Percentiles rank a stretch among this genome's conserved stretches.
phyloP scores from a whole-genome alignment of 2,329 filamentous ascomycete species.

The Aspergillus pseudoglaucus region DNA sequence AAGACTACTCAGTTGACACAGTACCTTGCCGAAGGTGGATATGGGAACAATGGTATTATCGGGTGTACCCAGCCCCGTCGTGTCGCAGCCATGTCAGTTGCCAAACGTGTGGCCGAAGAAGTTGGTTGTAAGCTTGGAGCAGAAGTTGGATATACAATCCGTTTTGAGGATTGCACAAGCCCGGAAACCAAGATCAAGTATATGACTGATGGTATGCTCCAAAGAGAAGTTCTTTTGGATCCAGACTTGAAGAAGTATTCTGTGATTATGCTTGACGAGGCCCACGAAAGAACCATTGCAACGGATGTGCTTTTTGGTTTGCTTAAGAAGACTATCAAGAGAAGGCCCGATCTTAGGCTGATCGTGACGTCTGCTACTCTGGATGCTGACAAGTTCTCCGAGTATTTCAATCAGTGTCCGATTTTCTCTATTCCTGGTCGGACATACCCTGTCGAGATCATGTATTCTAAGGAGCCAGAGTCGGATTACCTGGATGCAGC shows the following conservation, averaged over 20 bases:
- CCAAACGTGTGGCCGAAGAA: conserved; percentile 93
- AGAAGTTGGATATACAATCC: conserved; percentile 94
- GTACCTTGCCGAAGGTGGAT: conserved; percentile 87
- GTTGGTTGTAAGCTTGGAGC: conserved; percentile 85
- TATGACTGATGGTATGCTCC: conserved; percentile 98
- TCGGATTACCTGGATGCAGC: conserved; percentile 92
- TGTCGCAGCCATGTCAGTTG: conserved; percentile 95
- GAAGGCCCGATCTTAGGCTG: conserved; percentile 79
- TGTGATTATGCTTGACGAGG: conserved; percentile 96
- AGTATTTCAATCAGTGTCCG: conserved; percentile 91
- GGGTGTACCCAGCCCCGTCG: conserved; percentile 95
- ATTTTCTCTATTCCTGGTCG: conserved; percentile 95
- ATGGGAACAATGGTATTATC: conserved; percentile 79
- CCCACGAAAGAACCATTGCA: conserved; percentile 92
- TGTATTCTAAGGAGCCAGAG: conserved; percentile 92
- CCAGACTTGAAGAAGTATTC: conserved; percentile 84
- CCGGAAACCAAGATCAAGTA: conserved; percentile 93
- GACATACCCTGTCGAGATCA: conserved; percentile 90
- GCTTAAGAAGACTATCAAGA: conserved; percentile 85
- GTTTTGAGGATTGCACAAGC: conserved; percentile 91
- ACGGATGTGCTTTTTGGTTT: conserved; percentile 93
- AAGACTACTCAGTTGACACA: conserved; percentile 97
- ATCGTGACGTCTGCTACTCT: conserved; percentile 96
- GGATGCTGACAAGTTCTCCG: conserved; percentile 94
- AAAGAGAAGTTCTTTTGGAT: conserved; percentile 90